These are phyloP conservation scores for Rhododendron griersonianum DNA, from an alignment of 148 eudicot species.

Conservation along the genomic window DNA sequence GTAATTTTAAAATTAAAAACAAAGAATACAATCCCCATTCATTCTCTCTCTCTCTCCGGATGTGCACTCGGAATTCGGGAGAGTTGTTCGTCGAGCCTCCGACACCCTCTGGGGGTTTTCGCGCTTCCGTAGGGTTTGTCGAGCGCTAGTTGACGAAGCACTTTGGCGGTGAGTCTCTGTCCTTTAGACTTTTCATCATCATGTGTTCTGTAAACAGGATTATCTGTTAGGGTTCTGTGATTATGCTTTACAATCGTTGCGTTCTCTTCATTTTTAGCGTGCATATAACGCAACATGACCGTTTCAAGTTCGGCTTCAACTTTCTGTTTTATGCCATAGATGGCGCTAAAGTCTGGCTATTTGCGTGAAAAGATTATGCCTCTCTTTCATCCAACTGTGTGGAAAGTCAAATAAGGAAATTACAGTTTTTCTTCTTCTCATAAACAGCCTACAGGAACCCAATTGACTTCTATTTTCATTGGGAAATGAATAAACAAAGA, in stretches of 20 bases:
- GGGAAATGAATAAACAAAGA: background rate
- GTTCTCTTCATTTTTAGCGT: background rate
- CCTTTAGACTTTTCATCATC: background rate
- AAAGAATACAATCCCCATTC: background rate
- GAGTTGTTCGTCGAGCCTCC: background rate
- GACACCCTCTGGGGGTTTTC: background rate
- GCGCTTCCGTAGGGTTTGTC: constrained; percentile 7
- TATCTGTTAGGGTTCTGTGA: constrained; percentile 6
- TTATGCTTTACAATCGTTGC: background rate
- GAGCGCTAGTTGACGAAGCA: background rate
- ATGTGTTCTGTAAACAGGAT: background rate
- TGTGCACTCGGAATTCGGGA: constrained; percentile 7
- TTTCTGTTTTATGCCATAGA: constrained; percentile 4
- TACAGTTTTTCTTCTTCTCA: background rate
- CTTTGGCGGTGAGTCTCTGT: constrained; percentile 5
- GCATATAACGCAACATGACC: background rate
- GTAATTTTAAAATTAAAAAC: constrained; percentile 4
- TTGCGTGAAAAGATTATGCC: background rate
- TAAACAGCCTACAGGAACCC: background rate
- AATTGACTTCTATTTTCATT: background rate
- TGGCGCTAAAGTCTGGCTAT: background rate
- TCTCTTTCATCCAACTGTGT: background rate
- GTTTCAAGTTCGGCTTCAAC: background rate
- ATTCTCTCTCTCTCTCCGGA: background rate
- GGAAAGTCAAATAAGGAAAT: background rate